Conservation (phyloP, 2,329 filamentous ascomycete genomes). For the Arthrobotrys conoides region DNA sequence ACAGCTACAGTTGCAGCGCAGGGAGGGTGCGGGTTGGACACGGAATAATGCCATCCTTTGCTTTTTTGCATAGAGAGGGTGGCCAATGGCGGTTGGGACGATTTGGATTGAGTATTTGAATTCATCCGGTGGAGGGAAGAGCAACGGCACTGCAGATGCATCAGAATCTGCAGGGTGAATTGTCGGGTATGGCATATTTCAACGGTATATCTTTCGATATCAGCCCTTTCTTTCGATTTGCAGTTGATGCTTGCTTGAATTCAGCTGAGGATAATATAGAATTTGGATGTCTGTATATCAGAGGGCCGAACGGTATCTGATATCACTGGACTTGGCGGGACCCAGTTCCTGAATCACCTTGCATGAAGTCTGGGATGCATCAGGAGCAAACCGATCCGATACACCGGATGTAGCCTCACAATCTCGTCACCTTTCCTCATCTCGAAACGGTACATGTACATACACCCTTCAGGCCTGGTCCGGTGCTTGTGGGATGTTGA, state of each 20-base stretch:
- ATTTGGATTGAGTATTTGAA: slow-evolving; percentile 36
- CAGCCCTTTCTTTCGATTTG: slow-evolving; percentile 17
- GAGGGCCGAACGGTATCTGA: slow-evolving; percentile 5
- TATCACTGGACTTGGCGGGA: slow-evolving; percentile 34
- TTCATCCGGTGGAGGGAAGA: slow-evolving; percentile 56
- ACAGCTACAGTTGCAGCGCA: slow-evolving; percentile 43
- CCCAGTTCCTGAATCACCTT: slow-evolving; percentile 46
- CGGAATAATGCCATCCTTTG: slow-evolving; percentile 53
- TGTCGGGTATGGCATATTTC: slow-evolving; percentile 31
- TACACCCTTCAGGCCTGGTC: background rate
- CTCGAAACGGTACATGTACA: background rate
- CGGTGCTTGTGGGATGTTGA: slow-evolving; percentile 9
- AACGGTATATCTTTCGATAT: slow-evolving; percentile 19
- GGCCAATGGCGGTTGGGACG: slow-evolving; percentile 45
- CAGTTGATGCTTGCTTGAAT: background rate
- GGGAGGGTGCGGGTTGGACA: slow-evolving; percentile 29
- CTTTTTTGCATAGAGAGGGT: slow-evolving; percentile 38
- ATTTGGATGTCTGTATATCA: background rate
- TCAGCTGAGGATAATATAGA: background rate
- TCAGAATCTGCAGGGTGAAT: slow-evolving; percentile 49
- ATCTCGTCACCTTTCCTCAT: slow-evolving; percentile 11
- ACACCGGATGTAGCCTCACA: slow-evolving; percentile 29
- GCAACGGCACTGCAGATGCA: slow-evolving; percentile 35
- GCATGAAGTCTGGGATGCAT: slow-evolving; percentile 18
- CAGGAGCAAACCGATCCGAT: slow-evolving; percentile 21